phyloP scores from a whole-genome alignment of 345 rosid species.

The Eucalyptus curtisii region DNA sequence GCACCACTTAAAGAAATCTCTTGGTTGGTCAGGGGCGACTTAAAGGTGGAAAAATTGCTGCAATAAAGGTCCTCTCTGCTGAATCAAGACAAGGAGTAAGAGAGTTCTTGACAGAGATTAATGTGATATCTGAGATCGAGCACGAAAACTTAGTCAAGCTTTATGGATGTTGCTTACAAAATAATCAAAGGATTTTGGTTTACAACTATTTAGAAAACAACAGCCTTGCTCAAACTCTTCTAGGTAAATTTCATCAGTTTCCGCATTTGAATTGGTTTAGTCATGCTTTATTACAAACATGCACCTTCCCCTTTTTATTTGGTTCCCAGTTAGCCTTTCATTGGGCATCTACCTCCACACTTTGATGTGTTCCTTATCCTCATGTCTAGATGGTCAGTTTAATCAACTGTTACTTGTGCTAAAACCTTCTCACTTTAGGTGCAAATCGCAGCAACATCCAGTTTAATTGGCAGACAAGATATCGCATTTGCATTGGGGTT shows the following conservation, averaged over 20 bases:
- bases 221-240: conserved; percentile 80
- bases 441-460: conserved; percentile 41
- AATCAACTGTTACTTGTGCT: neutral
- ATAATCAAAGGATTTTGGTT: conserved; percentile 69
- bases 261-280: neutral
- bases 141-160: conserved; percentile 84
- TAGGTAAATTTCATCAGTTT: conserved; percentile 29
- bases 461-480: conserved; percentile 66
- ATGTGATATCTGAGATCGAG: conserved; percentile 57
- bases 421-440: neutral
- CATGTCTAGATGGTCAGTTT: neutral
- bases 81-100: conserved; percentile 85
- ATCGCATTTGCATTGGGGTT: conserved; percentile 61
- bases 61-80: conserved; percentile 83
- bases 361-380: neutral
- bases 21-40: conserved; percentile 63
- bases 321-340: neutral
- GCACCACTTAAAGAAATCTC: neutral
- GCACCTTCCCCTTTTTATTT: neutral
- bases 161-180: conserved; percentile 89
- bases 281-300: neutral
- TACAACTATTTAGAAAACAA: conserved; percentile 86
- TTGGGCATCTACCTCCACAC: neutral
- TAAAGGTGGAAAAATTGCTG: conserved; percentile 67
- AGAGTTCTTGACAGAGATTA: conserved; percentile 88